A percentile compares a stretch with the other conserved stretches of the same genome.
phyloP scores from a whole-genome alignment of 495 filamentous ascomycete species.

The Neurospora sp. region DNA sequence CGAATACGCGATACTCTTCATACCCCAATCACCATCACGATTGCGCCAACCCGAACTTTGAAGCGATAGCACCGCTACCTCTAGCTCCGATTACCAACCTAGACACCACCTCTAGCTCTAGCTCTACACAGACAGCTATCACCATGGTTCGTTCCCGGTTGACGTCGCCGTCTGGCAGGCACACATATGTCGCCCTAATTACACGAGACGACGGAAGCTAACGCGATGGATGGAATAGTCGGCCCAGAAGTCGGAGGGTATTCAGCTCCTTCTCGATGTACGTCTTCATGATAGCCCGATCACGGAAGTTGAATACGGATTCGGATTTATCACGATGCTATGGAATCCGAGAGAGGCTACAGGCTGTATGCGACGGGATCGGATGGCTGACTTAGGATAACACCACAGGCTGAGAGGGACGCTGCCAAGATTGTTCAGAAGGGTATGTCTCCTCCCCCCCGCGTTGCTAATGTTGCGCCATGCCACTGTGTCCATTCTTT shows the following conservation, averaged over 20 bases:
- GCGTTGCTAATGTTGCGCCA: background rate
- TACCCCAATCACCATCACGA: background rate
- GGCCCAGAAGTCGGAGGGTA: constrained; percentile 95
- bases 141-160: constrained; percentile 4
- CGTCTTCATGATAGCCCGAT: constrained; percentile 16
- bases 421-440: constrained; percentile 98
- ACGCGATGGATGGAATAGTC: constrained; percentile 46
- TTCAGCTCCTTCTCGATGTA: constrained; percentile 98
- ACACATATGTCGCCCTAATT: background rate
- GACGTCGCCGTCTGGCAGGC: background rate
- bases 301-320: too few species aligned
- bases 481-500: too few species aligned
- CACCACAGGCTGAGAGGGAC: constrained; percentile 80
- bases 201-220: background rate
- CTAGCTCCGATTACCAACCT: background rate
- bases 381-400: background rate
- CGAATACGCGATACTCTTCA: too few species aligned
- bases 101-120: background rate
- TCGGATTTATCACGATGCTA: too few species aligned
- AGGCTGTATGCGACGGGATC: background rate
- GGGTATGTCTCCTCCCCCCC: constrained; percentile 40
- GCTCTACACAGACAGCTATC: background rate
- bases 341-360: too few species aligned
- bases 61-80: background rate
- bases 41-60: background rate